Conservation (phyloP, 371 early-diverging fungal genomes). For the Rhizopus stolonifer region DNA sequence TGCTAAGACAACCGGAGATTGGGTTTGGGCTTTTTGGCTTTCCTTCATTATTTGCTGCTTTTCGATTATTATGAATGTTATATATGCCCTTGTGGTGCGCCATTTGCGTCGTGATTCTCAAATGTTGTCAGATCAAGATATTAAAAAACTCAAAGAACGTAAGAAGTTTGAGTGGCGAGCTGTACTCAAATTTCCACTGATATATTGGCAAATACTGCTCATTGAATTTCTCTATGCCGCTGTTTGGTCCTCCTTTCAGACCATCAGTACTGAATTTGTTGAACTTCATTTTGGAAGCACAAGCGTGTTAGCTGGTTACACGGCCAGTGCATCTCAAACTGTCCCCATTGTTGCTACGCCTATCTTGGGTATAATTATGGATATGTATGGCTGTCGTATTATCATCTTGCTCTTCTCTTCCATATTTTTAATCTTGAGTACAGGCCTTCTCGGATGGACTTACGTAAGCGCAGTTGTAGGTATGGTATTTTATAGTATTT, state of each 20-base stretch:
- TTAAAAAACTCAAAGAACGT: slow-evolving; percentile 17
- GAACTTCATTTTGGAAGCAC: slow-evolving; percentile 32
- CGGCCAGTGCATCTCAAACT: slow-evolving; percentile 58
- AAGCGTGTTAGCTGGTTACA: slow-evolving; percentile 44
- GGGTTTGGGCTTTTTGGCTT: slow-evolving; percentile 44
- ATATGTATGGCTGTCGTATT: slow-evolving; percentile 45
- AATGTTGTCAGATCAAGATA: slow-evolving; percentile 16
- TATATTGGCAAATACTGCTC: slow-evolving; percentile 40
- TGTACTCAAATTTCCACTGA: slow-evolving; percentile 34
- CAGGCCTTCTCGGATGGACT: slow-evolving; percentile 32
- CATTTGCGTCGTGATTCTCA: slow-evolving; percentile 15
- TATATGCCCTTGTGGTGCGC: slow-evolving; percentile 37
- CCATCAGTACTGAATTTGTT: slow-evolving; percentile 42
- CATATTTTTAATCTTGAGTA: slow-evolving; percentile 27
- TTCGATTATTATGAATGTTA: slow-evolving; percentile 60
- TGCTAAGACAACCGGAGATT: slow-evolving; percentile 30
- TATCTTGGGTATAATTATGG: slow-evolving; percentile 60
- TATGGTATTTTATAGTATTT: slow-evolving; percentile 62
- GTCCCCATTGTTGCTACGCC: slow-evolving; percentile 68
- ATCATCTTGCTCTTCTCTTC: slow-evolving; percentile 24
- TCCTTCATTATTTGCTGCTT: slow-evolving; percentile 35
- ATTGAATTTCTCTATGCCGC: slow-evolving; percentile 45
- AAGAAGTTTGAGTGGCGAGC: slow-evolving; percentile 26
- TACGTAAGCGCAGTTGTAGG: slow-evolving; percentile 52
- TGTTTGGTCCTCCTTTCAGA: slow-evolving; percentile 50